Base-by-base conservation (phyloP, 495 filamentous ascomycete species). In the Podospora appendiculata region DNA sequence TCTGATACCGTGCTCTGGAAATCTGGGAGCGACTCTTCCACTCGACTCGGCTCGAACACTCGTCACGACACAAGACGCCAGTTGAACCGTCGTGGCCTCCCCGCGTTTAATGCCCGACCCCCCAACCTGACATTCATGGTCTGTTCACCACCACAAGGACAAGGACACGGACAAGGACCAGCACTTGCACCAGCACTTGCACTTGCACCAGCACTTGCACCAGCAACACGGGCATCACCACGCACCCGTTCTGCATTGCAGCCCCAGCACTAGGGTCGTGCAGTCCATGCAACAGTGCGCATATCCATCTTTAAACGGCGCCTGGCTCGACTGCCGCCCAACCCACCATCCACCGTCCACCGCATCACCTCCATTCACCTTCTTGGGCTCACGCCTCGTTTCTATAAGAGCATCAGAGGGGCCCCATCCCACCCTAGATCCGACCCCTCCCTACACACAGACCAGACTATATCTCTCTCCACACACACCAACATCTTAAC, bases 71-170 rank as follows among this genome's bases (percentile, higher is more conserved):
- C 45, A 49, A 36, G 48, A 55, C 59, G 55, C 56, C 59, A 52
- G 45, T 8, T 8, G 14, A 11, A 40, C 41, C 13, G 41, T 14
- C 41, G 17, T n/a, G 33, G 41, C 5, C 54, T 61, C 54, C 58
- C 62, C 58, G 62, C 56, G 64, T 67, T 67, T 67, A 69, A 64
- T 67, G 66, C 66, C 66, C 66, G 65, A 69, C 56, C 41, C 56
- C 53, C 43, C 8, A 59, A 57, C 63, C 55, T 54, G 53, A 65
- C 36, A 48, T n/a, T n/a, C n/a, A n/a, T 44, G 42, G 39, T 25
- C 53, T 39, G 43, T 48, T 45, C 44, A 43, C 41, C 8, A 43
- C 12, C 38, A 41, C 38, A 16, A 25, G 25, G 25, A 25, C 25
- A 25, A 25, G 25, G 25, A 25, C 25, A 25, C 25, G 25, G 25